Percentiles rank a stretch among this genome's conserved stretches.
phyloP scores from a whole-genome alignment of 2,329 filamentous ascomycete genomes.

The Pestalotiopsis sp. region DNA sequence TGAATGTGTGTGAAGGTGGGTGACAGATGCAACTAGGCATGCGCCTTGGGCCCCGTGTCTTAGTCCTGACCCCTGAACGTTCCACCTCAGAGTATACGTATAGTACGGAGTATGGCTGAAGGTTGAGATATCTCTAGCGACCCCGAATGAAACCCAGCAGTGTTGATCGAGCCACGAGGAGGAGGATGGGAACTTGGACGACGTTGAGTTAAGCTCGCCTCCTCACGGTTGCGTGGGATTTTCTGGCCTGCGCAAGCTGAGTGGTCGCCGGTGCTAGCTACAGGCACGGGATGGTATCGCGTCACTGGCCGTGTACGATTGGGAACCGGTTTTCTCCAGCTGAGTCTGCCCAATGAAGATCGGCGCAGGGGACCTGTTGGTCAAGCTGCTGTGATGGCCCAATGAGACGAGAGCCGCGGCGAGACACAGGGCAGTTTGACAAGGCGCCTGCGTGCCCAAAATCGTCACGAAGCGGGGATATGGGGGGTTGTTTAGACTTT shows the following conservation, averaged over 20 bases:
- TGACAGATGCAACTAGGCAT: background rate
- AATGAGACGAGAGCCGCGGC: background rate
- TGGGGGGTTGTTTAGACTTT: background rate
- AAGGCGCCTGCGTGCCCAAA: background rate
- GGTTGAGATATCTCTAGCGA: background rate
- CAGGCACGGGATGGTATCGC: background rate
- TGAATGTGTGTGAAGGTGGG: background rate
- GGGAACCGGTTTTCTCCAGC: slow-evolving; percentile 4
- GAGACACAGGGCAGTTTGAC: background rate
- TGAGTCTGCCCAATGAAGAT: slow-evolving; percentile 3
- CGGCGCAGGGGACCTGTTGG: background rate
- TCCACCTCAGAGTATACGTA: background rate
- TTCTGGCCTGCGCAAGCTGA: background rate
- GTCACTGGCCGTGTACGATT: background rate
- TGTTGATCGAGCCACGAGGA: too few species aligned
- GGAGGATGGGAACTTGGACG: background rate
- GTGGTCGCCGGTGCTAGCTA: background rate
- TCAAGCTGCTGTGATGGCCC: background rate
- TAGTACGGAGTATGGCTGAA: background rate
- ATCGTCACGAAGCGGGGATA: background rate
- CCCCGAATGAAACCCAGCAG: background rate
- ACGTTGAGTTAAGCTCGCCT: background rate
- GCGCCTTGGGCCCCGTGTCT: background rate
- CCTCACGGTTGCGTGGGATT: background rate
- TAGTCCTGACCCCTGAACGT: background rate